Evolutionary conservation across 345 rosid species (phyloP).

Genomic region (Euphorbia lathyris): DNA sequence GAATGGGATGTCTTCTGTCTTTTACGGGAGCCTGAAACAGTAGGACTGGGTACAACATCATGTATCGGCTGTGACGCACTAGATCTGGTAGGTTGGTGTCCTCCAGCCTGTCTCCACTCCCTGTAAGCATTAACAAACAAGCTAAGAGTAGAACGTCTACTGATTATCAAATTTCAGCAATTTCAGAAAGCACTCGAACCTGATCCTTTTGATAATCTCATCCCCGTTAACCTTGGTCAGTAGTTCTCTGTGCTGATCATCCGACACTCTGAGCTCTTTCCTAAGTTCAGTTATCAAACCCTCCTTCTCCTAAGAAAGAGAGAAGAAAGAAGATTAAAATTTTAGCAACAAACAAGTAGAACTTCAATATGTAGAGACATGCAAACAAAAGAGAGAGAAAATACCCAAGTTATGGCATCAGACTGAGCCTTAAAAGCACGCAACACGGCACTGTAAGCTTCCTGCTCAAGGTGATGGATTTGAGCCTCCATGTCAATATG

Average conservation of each 20-base stretch:
- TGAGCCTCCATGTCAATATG: conserved; percentile 73
- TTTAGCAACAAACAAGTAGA: conserved; percentile 1
- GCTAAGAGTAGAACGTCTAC: conserved; percentile 5
- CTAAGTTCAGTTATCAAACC: conserved; percentile 90
- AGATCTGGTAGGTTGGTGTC: conserved; percentile 52
- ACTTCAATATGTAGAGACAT: not conserved
- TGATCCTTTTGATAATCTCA: conserved; percentile 72
- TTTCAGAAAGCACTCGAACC: conserved; percentile 44
- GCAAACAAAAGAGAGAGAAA: conserved; percentile 14
- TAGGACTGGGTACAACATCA: conserved; percentile 72
- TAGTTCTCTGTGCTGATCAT: conserved; percentile 94
- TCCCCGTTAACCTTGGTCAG: conserved; percentile 77
- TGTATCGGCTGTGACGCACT: conserved; percentile 46
- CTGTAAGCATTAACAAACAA: conserved; percentile 32
- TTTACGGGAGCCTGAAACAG: conserved; percentile 75
- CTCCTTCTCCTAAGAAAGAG: conserved; percentile 73
- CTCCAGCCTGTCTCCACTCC: conserved; percentile 91
- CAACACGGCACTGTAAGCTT: conserved; percentile 87
- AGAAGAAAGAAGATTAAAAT: not conserved
- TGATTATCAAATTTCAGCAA: conserved; percentile 7
- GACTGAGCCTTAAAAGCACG: conserved; percentile 98
- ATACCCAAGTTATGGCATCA: conserved; percentile 98
- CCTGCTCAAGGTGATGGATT: conserved; percentile 92
- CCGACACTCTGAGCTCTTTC: conserved; percentile 90
- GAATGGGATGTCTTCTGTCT: conserved; percentile 69